These are phyloP conservation scores for Lasiosphaeria hispida DNA, from an alignment of 495 filamentous ascomycete genomes.

Conservation along the genomic window DNA sequence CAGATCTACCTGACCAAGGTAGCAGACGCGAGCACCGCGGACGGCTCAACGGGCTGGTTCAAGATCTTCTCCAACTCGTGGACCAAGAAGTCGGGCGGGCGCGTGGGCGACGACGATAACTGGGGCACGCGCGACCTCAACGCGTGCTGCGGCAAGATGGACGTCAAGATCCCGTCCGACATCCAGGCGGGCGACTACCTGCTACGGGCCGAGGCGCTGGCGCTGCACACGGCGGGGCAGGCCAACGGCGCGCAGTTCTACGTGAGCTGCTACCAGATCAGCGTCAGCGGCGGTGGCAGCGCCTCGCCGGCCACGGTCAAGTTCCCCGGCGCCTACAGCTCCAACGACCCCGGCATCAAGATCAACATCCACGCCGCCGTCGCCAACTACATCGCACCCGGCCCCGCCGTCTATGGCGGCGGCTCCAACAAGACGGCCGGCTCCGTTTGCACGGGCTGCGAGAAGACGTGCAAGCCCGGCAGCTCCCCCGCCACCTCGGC, in stretches of 20 bases:
- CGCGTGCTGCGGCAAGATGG: slow-evolving; percentile 50
- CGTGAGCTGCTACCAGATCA: slow-evolving; percentile 50
- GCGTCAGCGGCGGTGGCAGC: slow-evolving; percentile 33
- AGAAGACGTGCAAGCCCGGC: slow-evolving; percentile 39
- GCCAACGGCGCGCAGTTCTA: slow-evolving; percentile 47
- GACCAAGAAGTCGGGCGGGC: slow-evolving; percentile 34
- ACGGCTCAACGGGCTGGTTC: slow-evolving; percentile 45
- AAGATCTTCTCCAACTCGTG: slow-evolving; percentile 52
- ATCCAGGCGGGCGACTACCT: slow-evolving; percentile 51
- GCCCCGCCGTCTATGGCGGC: slow-evolving; percentile 39
- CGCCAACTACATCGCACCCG: slow-evolving; percentile 37
- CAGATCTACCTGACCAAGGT: slow-evolving; percentile 55
- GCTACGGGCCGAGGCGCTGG: slow-evolving; percentile 50
- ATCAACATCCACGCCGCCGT: slow-evolving; percentile 47
- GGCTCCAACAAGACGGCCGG: slow-evolving; percentile 38
- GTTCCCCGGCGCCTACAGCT: slow-evolving; percentile 48
- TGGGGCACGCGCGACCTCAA: slow-evolving; percentile 55
- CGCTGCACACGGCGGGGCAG: slow-evolving; percentile 47
- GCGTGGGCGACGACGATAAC: slow-evolving; percentile 42
- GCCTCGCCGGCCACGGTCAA: slow-evolving; percentile 37
- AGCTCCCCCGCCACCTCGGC: slow-evolving; percentile 28
- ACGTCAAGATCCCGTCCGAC: slow-evolving; percentile 46
- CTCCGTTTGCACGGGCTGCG: slow-evolving; percentile 36
- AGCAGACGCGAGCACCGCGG: slow-evolving; percentile 45
- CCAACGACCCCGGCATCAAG: slow-evolving; percentile 49